Conservation (phyloP, 1,139 yeast genomes). For the Suhomyces anneliseae region DNA sequence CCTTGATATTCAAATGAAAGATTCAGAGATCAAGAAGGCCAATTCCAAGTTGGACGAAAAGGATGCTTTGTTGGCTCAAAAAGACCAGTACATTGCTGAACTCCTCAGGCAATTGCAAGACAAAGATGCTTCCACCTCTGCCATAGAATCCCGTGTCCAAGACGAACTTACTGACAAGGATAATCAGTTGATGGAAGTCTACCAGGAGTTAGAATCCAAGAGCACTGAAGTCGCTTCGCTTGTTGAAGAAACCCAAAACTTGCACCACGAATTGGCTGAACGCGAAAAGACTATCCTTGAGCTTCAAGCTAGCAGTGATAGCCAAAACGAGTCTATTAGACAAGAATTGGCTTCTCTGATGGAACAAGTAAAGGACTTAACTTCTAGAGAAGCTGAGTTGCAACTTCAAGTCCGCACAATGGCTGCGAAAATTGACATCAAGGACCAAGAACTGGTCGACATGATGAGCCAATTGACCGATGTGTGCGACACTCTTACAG, state of each 20-base stretch:
- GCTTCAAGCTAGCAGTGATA: neutral
- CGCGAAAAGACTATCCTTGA: slow-evolving; percentile 3
- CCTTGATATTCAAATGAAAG: slow-evolving; percentile 4
- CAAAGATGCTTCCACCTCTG: neutral
- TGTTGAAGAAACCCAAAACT: slow-evolving; percentile 6
- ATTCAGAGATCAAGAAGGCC: slow-evolving; percentile 7
- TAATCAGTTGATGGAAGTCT: neutral
- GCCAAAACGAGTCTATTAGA: neutral
- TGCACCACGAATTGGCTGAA: slow-evolving; percentile 2
- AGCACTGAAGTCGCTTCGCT: slow-evolving; percentile 1
- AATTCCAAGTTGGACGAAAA: slow-evolving; percentile 11
- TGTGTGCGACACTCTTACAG: neutral
- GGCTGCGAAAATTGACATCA: neutral
- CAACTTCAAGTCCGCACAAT: neutral
- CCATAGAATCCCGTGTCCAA: neutral
- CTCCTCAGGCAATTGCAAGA: neutral
- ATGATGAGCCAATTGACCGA: neutral
- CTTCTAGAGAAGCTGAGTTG: neutral
- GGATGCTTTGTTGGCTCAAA: slow-evolving; percentile 7
- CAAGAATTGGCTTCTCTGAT: neutral
- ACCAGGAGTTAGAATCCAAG: neutral
- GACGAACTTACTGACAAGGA: neutral
- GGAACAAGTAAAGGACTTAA: neutral
- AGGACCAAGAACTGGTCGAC: neutral
- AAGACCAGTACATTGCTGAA: slow-evolving; percentile 1